Evolutionary conservation across 2,329 filamentous ascomycete genomes (phyloP).

Genomic region (Aphanocladium album): DNA sequence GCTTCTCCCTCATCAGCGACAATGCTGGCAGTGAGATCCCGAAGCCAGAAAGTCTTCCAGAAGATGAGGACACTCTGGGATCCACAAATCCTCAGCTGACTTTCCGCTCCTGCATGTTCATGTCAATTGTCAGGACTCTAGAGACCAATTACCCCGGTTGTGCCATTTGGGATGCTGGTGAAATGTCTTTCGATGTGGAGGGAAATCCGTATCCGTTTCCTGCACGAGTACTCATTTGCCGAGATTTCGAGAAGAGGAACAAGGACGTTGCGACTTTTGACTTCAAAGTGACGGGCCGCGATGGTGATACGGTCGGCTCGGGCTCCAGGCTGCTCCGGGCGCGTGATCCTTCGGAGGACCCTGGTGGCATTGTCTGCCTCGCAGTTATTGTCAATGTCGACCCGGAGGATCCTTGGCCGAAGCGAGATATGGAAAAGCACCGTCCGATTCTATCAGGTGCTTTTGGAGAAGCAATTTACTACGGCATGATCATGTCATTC

Average conservation of each 20-base stretch:
- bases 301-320: neutral
- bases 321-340: neutral
- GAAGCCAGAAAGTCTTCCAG: neutral
- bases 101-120: neutral
- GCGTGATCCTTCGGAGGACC: neutral
- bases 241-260: neutral
- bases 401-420: neutral
- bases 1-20: neutral
- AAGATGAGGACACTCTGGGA: neutral
- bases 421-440: neutral
- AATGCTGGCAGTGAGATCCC: neutral
- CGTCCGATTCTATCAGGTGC: neutral
- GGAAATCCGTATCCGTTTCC: neutral
- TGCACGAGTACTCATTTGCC: neutral
- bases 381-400: neutral
- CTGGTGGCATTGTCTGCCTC: neutral
- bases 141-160: constrained; percentile 1
- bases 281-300: neutral
- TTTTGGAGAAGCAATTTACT: neutral
- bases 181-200: neutral
- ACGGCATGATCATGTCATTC: neutral
- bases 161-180: neutral
- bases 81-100: neutral
- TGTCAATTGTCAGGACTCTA: neutral
- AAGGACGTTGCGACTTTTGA: neutral